Evolutionary conservation across 2,329 filamentous ascomycete genomes (phyloP), one percentile per base, ranked within the genome.

Genomic region (Pseudocercospora musae): DNA sequence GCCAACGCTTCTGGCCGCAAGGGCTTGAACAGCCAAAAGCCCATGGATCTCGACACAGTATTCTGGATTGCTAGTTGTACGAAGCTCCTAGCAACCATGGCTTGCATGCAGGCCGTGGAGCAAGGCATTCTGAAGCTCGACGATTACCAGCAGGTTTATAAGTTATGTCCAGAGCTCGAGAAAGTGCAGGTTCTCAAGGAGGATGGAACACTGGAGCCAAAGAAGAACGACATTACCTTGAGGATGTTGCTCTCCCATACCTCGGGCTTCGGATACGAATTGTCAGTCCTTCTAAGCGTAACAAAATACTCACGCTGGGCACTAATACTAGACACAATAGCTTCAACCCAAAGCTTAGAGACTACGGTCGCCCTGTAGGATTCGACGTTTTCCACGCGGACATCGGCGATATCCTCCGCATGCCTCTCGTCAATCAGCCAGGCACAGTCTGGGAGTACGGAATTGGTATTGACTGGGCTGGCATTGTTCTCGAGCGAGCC

Each of bases 401-500:
- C 4, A 63, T 68, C 29, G 54, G 59, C 21, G 85, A 85, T 27
- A 76, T 88, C 50, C 68, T 80, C 29, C 70, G 75, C 11, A 72
- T 75, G 61, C 84, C 87, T 0, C 73, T 90, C n/a, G 72, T 89
- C 0, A 85, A 87, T 66, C 85, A 90, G 65, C 87, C 88, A 0
- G 87, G 87, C 0, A 80, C 82, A 23, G 78, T 77, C 3, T 90
- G 85, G 84, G 80, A 85, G 42, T 89, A 89, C 53, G 69, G 72
- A 62, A 76, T 78, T 59, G 78, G 76, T 66, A 77, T 81, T 57
- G 81, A 83, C 69, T 82, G 79, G 80, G 80, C 80, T 0, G 81
- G 81, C 27, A 76, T 81, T 29, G 71, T 79, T 10, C 73, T 82
- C 31, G 78, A 83, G 64, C 77, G 79, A 23, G 72, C 78, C 52